Evolutionary conservation across 2,329 filamentous ascomycete genomes (phyloP), one percentile per base, ranked within the genome.

Genomic region (Nemania sp.): DNA sequence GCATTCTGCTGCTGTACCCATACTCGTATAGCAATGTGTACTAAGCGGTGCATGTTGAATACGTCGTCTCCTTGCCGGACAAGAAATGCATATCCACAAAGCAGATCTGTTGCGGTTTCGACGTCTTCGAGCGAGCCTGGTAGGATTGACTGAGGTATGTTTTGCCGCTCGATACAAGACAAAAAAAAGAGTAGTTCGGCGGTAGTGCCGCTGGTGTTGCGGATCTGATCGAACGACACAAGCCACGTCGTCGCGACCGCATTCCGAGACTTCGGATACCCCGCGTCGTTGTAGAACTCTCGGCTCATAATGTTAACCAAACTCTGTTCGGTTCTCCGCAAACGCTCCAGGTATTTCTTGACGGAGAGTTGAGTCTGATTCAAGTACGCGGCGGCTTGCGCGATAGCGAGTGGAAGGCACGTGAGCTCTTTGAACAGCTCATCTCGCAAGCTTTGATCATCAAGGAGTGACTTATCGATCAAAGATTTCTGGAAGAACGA

Each of bases 221-320:
- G 59, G 22, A 77, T 73, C 23, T 71, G 65, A 14, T 73, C 61
- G 28, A 78, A 74, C 0, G 75, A 76, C n/a, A 77, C 64, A 1
- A 73, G 56, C 63, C 68, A 74, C 1, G 75, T 75, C 0, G 66
- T 68, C 5, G 70, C 70, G 2, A 77, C 62, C 0, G 73, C 65
- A 19, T 72, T 69, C 36, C 68, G 67, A 1, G 70, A 62, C 1
- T 44, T 55, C 11, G 31, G 49, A 53, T 74, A 72, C 20, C 68
- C 65, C 2, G 50, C 63, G 1, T 64, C 58, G 51, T 75, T 73
- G 4, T 59, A 56, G 23, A 74, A 72, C 9, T 72, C 67, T 43
- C 61, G 54, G 46, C 65, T 72, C 17, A 75, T 60, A 1, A 75
- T 43, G 17, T 63, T 56, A 3, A 70, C 56, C 6, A 61, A 52